These are phyloP conservation scores for Nakaseomyces kungkrabaensis DNA, from an alignment of 1,139 yeast genomes.

Conservation along the genomic window DNA sequence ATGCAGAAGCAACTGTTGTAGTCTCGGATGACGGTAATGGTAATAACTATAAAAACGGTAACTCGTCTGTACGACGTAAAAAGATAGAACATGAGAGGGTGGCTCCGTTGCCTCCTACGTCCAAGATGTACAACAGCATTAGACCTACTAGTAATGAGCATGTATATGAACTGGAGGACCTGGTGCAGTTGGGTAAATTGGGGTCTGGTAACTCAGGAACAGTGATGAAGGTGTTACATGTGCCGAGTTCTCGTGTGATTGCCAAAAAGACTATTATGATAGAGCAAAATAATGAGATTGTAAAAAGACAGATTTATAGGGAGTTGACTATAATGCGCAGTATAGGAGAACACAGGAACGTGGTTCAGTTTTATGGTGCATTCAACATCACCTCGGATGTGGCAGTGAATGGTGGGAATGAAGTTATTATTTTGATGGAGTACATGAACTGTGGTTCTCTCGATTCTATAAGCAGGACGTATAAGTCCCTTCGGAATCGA, in stretches of 20 bases:
- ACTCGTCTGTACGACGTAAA: not conserved
- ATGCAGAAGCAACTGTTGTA: not conserved
- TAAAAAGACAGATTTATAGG: constrained; percentile 77
- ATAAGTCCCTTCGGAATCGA: constrained; percentile 11
- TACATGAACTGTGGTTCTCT: constrained; percentile 91
- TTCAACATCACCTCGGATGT: constrained; percentile 31
- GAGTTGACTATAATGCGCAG: constrained; percentile 88
- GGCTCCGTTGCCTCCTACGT: not conserved
- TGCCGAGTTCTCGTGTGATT: constrained; percentile 81
- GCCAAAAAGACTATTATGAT: constrained; percentile 84
- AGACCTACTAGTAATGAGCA: not conserved
- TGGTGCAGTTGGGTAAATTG: constrained; percentile 62
- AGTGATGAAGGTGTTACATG: constrained; percentile 78
- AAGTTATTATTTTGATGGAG: constrained; percentile 74
- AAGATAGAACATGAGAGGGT: not conserved
- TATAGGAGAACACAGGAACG: constrained; percentile 67
- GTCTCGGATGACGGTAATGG: not conserved
- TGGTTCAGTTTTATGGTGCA: constrained; percentile 87
- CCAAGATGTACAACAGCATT: not conserved
- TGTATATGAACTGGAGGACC: constrained; percentile 36
- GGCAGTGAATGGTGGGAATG: constrained; percentile 18
- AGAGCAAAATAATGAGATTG: constrained; percentile 63
- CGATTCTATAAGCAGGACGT: constrained; percentile 55
- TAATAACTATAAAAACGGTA: too few species aligned
- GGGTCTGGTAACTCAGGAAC: constrained; percentile 95